Conservation (phyloP, 2,329 filamentous ascomycete genomes). For the Arthrobotrys iridis region DNA sequence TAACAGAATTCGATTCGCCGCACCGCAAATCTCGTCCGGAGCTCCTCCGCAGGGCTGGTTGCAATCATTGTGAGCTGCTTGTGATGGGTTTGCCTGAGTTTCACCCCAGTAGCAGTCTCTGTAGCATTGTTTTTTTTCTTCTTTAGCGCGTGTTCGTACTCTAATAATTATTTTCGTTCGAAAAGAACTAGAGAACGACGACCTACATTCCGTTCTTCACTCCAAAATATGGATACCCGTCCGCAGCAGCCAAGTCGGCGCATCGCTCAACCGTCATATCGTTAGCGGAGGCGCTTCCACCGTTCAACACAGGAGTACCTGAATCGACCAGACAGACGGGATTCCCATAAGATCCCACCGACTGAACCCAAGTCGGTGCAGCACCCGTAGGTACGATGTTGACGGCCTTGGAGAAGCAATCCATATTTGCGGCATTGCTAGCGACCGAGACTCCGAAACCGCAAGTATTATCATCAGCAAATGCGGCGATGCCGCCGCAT, state of each 20-base stretch:
- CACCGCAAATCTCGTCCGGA: conserved; percentile 4
- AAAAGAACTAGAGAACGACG: too few species aligned
- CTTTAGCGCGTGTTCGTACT: too few species aligned
- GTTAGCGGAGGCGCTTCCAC: background rate
- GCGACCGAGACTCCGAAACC: conserved; percentile 14
- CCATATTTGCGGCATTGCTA: background rate
- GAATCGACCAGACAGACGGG: background rate
- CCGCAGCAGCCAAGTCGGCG: background rate
- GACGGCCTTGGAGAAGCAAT: conserved; percentile 17
- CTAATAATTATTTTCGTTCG: too few species aligned
- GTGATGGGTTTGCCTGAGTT: background rate
- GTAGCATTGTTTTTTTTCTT: too few species aligned
- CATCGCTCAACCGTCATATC: conserved; percentile 4
- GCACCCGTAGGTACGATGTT: background rate
- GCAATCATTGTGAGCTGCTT: conserved; percentile 10
- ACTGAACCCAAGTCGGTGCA: background rate
- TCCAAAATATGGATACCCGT: conserved; percentile 9
- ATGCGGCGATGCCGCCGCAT: conserved; percentile 6
- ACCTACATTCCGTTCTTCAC: conserved; percentile 7
- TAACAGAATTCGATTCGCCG: conserved; percentile 7
- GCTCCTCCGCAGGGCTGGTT: conserved; percentile 5
- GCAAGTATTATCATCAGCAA: background rate
- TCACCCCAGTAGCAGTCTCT: conserved; percentile 19
- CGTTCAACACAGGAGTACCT: background rate
- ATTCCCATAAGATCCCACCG: background rate